A percentile compares a stretch with the other conserved stretches of the same genome.
Conservation (phyloP, 495 filamentous ascomycete species). For the Aspergillus nanangensis region DNA sequence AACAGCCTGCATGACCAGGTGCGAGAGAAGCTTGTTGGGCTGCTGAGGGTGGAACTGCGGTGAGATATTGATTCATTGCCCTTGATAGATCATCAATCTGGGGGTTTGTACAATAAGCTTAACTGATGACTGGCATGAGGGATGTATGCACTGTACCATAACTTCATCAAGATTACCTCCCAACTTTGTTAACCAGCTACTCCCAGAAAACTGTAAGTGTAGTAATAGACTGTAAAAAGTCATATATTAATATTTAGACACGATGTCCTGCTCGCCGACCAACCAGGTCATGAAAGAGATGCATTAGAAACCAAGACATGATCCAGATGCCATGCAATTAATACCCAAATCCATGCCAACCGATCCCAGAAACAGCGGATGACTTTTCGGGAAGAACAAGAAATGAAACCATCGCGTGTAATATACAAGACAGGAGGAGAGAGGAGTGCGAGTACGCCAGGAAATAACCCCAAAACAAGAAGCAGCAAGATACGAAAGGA, state of each 20-base stretch:
- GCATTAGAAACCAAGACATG: background rate
- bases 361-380: slow-evolving; percentile 5
- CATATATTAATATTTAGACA: slow-evolving; percentile 1
- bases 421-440: slow-evolving; percentile 31
- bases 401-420: slow-evolving; percentile 8
- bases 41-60: slow-evolving; percentile 77
- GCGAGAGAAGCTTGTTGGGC: slow-evolving; percentile 53
- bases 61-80: slow-evolving; percentile 32
- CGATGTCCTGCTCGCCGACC: background rate
- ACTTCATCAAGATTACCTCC: no score
- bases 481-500: slow-evolving; percentile 19
- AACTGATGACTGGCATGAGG: background rate
- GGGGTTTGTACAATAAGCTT: slow-evolving; percentile 14
- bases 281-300: background rate
- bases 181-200: no score
- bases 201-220: no score
- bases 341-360: slow-evolving; percentile 8
- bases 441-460: slow-evolving; percentile 21
- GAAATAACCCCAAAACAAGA: slow-evolving; percentile 18
- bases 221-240: no score
- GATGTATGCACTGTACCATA: no score
- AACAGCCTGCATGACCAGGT: slow-evolving; percentile 73
- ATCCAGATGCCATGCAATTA: slow-evolving; percentile 4
- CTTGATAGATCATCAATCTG: no score
- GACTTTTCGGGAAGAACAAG: slow-evolving; percentile 5